Conservation (phyloP, 108 stramenopile genomes). For the Hondaea fermentalgiana region DNA sequence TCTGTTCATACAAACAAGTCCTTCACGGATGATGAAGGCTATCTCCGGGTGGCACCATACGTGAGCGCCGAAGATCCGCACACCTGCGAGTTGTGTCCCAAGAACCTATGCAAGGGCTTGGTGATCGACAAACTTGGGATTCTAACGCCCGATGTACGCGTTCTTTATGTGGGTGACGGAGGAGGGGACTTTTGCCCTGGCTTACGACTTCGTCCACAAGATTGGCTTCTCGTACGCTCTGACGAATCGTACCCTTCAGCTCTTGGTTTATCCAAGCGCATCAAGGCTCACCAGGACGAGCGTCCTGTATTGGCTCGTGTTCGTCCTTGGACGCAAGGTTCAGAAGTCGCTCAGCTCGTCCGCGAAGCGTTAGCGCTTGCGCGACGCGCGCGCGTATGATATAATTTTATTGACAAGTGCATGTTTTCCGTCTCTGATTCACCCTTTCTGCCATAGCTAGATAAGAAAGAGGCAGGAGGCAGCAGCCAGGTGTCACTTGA, state of each 20-base stretch:
- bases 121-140: not conserved
- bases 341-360: not conserved
- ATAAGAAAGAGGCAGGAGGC: too few relatives aligned
- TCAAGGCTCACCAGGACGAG: not conserved
- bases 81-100: not conserved
- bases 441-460: too few relatives aligned
- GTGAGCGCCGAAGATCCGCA: not conserved
- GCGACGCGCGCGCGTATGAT: not conserved
- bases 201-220: not conserved
- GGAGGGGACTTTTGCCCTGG: slow-evolving; percentile 9
- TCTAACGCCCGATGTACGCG: not conserved
- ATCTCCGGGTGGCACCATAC: not conserved
- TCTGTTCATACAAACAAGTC: not conserved
- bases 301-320: not conserved
- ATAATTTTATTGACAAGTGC: too few relatives aligned
- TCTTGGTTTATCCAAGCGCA: not conserved
- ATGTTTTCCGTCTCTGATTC: too few relatives aligned
- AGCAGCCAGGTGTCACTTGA: too few relatives aligned
- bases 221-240: not conserved
- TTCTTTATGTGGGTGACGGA: slow-evolving; percentile 19
- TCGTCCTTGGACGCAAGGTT: not conserved
- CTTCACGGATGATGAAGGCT: not conserved
- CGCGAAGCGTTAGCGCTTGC: not conserved
- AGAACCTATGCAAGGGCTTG: slow-evolving; percentile 18
- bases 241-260: not conserved